Evolutionary conservation across 2,329 filamentous ascomycete genomes (phyloP).

Genomic region (Pezicula neosporulosa): DNA sequence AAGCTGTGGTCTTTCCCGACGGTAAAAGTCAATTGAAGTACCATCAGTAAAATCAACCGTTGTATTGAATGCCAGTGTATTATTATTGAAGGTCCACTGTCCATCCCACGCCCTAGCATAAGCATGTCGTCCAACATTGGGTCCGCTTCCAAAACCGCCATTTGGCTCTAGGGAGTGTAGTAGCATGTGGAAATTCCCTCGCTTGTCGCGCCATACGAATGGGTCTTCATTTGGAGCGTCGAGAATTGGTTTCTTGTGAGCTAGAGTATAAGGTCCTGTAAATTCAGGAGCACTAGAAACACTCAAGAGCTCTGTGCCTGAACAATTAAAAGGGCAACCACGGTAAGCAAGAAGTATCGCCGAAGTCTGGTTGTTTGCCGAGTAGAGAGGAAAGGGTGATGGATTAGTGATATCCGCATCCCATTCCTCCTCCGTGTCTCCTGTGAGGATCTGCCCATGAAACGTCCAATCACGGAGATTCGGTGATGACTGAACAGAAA

Average conservation of each 20-base stretch:
- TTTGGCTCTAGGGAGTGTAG: slow-evolving; percentile 31
- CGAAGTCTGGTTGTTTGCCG: slow-evolving; percentile 18
- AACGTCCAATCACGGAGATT: slow-evolving; percentile 7
- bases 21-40: slow-evolving; percentile 32
- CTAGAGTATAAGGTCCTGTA: not conserved
- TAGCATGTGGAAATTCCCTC: slow-evolving; percentile 31
- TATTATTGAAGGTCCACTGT: slow-evolving; percentile 29
- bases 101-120: slow-evolving; percentile 26
- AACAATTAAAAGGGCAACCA: slow-evolving; percentile 5
- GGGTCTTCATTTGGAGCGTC: slow-evolving; percentile 26
- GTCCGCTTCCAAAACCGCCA: slow-evolving; percentile 22
- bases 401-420: slow-evolving; percentile 35
- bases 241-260: not conserved
- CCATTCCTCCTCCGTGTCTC: not conserved
- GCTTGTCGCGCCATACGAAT: slow-evolving; percentile 33
- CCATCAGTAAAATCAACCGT: slow-evolving; percentile 36
- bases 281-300: not conserved
- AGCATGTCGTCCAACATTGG: slow-evolving; percentile 30
- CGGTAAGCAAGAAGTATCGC: slow-evolving; percentile 29
- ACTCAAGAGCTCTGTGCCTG: slow-evolving; percentile 3
- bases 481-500: slow-evolving; percentile 3
- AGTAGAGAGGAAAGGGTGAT: slow-evolving; percentile 35
- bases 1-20: slow-evolving; percentile 44
- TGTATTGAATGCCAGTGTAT: slow-evolving; percentile 26
- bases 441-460: slow-evolving; percentile 1